A percentile compares a stretch with the other conserved stretches of the same genome.
These are phyloP conservation scores for Neoconidiobolus thromboides DNA, from an alignment of 371 early-diverging fungal species.

Conservation along the genomic window DNA sequence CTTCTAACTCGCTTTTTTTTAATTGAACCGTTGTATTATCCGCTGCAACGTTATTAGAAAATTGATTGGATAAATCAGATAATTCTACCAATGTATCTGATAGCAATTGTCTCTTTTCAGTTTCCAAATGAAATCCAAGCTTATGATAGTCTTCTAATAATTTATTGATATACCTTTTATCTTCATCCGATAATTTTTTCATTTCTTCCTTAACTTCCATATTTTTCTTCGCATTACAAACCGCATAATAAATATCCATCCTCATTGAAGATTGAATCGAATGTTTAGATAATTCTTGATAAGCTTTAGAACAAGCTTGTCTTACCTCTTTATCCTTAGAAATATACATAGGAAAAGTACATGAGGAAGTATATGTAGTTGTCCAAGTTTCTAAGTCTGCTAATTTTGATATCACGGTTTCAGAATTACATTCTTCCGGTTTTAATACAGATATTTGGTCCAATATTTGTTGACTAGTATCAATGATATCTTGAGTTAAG, in stretches of 20 bases:
- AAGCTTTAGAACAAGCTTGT: slow-evolving; percentile 46
- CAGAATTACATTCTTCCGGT: slow-evolving; percentile 28
- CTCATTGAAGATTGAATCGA: slow-evolving; percentile 58
- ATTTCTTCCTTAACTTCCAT: slow-evolving; percentile 12
- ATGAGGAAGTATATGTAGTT: slow-evolving; percentile 20
- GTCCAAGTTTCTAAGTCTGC: slow-evolving; percentile 24
- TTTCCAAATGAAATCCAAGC: slow-evolving; percentile 42
- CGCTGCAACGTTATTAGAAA: slow-evolving; percentile 31
- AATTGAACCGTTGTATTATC: slow-evolving; percentile 15
- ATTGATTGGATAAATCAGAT: slow-evolving; percentile 41
- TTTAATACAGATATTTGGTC: slow-evolving; percentile 26
- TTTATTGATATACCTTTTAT: slow-evolving; percentile 40
- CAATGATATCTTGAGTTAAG: slow-evolving; percentile 18
- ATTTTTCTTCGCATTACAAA: slow-evolving; percentile 29
- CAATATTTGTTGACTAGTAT: slow-evolving; percentile 16
- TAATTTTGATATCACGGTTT: slow-evolving; percentile 33
- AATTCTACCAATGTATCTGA: slow-evolving; percentile 40
- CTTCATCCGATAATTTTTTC: slow-evolving; percentile 26
- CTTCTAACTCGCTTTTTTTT: slow-evolving; percentile 6
- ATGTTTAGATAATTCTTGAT: slow-evolving; percentile 39
- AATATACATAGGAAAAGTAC: slow-evolving; percentile 40
- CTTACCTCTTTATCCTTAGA: slow-evolving; percentile 42
- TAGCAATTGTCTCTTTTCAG: slow-evolving; percentile 33
- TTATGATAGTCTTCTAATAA: slow-evolving; percentile 35
- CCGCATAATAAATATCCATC: slow-evolving; percentile 45